Conservation (phyloP, 306 rosid genomes). For the Cicer chorassanicum region DNA sequence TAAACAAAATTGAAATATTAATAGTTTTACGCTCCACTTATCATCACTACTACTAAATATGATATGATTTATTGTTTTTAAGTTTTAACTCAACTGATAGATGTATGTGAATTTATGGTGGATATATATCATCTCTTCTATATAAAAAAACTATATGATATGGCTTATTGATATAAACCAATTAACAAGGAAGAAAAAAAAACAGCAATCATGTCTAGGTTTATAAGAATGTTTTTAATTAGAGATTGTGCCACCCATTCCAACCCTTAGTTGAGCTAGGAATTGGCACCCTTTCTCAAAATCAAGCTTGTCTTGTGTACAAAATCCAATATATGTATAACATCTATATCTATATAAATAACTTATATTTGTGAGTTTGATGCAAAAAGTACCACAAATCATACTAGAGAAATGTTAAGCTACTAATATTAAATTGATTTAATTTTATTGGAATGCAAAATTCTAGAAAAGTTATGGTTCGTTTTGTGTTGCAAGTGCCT, state of each 20-base stretch:
- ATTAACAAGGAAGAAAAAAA: not conserved
- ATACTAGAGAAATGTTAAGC: slow-evolving; percentile 19
- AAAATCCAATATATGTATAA: not conserved
- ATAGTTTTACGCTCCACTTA: too few relatives aligned
- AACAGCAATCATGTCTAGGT: too few relatives aligned
- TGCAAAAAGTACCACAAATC: not conserved
- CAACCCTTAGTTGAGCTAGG: not conserved
- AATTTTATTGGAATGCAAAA: slow-evolving; percentile 31
- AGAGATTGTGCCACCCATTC: not conserved
- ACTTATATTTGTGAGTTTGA: not conserved
- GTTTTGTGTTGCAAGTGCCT: slow-evolving; percentile 17
- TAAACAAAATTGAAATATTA: too few relatives aligned
- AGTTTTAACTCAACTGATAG: too few relatives aligned
- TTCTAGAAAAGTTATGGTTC: slow-evolving; percentile 19
- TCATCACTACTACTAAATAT: not conserved
- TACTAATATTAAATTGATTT: not conserved
- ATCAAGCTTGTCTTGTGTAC: not conserved
- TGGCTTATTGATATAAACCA: not conserved
- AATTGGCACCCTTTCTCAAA: slow-evolving; percentile 1
- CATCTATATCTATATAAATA: too few relatives aligned
- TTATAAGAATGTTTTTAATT: not conserved
- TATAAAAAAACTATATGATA: too few relatives aligned
- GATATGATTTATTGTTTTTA: not conserved
- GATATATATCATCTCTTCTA: too few relatives aligned
- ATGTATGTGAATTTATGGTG: too few relatives aligned